A percentile compares a stretch with the other conserved stretches of the same genome.
Evolutionary conservation across 768 basidiomycete genomes (phyloP).

Genomic region (Pilatotrama ljubarskyi): DNA sequence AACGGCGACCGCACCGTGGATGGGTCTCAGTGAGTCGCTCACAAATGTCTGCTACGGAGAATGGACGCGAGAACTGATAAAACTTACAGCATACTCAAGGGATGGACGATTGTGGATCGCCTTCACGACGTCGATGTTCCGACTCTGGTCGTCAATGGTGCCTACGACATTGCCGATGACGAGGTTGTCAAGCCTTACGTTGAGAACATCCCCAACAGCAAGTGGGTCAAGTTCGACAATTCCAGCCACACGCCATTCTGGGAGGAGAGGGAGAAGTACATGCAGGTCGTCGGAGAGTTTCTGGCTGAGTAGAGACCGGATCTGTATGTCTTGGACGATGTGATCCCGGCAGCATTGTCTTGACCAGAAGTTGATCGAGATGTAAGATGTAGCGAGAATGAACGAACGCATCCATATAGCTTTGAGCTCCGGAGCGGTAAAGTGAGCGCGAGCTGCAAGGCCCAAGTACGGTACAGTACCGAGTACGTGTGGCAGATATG

Average conservation of each 20-base stretch:
- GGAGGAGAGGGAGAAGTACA: conserved; percentile 33
- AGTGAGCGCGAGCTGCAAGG: too few relatives aligned
- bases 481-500: too few relatives aligned
- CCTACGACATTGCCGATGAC: conserved; percentile 33
- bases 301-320: neutral
- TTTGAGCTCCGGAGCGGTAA: too few relatives aligned
- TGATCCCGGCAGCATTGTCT: too few relatives aligned
- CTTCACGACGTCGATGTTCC: conserved; percentile 30
- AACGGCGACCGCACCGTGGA: conserved; percentile 50
- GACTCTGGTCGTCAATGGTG: conserved; percentile 33
- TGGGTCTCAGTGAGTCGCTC: conserved; percentile 30
- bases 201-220: conserved; percentile 27
- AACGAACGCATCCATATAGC: too few relatives aligned
- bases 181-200: conserved; percentile 27
- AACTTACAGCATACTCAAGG: conserved; percentile 16
- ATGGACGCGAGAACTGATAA: too few relatives aligned
- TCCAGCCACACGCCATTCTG: conserved; percentile 33
- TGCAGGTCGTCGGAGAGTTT: conserved; percentile 27
- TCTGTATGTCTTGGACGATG: too few relatives aligned
- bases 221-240: conserved; percentile 33
- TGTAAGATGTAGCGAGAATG: too few relatives aligned
- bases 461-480: too few relatives aligned
- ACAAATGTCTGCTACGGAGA: neutral
- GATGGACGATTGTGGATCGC: conserved; percentile 31
- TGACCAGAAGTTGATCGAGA: too few relatives aligned